Evolutionary conservation across 1,284 basidiomycete species (phyloP).

Genomic region (Microbotryum violaceum): DNA sequence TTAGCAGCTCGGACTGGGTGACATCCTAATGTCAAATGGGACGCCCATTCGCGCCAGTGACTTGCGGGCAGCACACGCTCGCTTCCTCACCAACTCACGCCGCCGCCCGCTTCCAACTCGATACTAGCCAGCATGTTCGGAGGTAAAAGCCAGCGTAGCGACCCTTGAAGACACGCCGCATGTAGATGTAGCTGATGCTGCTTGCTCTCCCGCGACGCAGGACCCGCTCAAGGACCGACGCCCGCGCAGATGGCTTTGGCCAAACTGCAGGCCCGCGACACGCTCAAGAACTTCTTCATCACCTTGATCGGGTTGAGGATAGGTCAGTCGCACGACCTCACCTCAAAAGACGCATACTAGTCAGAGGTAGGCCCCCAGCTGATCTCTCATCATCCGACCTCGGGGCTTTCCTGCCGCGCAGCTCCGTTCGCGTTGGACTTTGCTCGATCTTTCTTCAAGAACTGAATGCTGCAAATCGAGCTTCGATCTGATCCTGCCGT

Average conservation of each 20-base stretch:
- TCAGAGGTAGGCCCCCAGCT: neutral
- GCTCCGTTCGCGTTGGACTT: slow-evolving; percentile 24
- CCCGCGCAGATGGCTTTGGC: slow-evolving; percentile 28
- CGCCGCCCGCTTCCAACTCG: too few species aligned
- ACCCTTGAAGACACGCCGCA: too few species aligned
- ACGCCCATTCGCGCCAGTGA: too few species aligned
- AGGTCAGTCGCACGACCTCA: slow-evolving; percentile 7
- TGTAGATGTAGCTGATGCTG: neutral
- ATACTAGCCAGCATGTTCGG: slow-evolving; percentile 15
- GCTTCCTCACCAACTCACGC: too few species aligned
- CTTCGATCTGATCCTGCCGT: too few species aligned
- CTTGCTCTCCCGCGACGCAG: neutral
- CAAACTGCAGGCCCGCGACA: slow-evolving; percentile 12
- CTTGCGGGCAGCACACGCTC: too few species aligned
- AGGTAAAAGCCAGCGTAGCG: neutral
- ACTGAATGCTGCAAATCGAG: too few species aligned
- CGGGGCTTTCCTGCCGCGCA: neutral
- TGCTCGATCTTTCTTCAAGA: slow-evolving; percentile 8
- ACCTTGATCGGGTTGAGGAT: slow-evolving; percentile 15
- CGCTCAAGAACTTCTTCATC: slow-evolving; percentile 14
- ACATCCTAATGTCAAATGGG: too few species aligned
- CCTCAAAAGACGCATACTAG: too few species aligned
- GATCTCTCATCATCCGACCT: neutral
- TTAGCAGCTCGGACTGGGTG: too few species aligned
- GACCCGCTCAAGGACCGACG: neutral